A percentile compares a stretch with the other conserved stretches of the same genome.
phyloP scores from a whole-genome alignment of 2,329 filamentous ascomycete species.

The Colletotrichum kahawae region DNA sequence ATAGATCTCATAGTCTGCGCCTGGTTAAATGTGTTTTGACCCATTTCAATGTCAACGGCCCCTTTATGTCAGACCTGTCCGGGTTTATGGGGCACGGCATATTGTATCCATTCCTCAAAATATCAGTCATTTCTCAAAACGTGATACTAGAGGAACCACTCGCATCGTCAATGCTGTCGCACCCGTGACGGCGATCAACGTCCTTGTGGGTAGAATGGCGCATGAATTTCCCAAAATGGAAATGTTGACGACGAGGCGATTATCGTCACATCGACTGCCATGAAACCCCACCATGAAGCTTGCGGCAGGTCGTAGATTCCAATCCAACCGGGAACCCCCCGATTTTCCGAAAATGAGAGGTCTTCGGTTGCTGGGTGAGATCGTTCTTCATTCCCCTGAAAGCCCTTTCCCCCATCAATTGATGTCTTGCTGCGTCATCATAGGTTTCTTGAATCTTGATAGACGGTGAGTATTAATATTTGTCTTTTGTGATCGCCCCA shows the following conservation, averaged over 20 bases:
- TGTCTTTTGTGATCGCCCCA: background rate
- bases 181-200: background rate
- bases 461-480: background rate
- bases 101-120: background rate
- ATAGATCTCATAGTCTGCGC: background rate
- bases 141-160: background rate
- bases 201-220: background rate
- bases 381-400: background rate
- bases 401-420: background rate
- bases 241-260: background rate
- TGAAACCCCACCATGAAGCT: background rate
- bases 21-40: background rate
- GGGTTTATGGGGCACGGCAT: background rate
- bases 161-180: background rate
- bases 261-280: background rate
- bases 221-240: background rate
- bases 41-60: background rate
- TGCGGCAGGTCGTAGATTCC: background rate
- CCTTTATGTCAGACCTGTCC: background rate
- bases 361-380: accelerated
- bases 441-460: background rate
- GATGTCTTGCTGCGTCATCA: background rate
- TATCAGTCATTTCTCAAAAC: background rate
- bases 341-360: background rate
- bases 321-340: background rate